Conservation (phyloP, 1,284 basidiomycete species). For the Volvariella volvacea region DNA sequence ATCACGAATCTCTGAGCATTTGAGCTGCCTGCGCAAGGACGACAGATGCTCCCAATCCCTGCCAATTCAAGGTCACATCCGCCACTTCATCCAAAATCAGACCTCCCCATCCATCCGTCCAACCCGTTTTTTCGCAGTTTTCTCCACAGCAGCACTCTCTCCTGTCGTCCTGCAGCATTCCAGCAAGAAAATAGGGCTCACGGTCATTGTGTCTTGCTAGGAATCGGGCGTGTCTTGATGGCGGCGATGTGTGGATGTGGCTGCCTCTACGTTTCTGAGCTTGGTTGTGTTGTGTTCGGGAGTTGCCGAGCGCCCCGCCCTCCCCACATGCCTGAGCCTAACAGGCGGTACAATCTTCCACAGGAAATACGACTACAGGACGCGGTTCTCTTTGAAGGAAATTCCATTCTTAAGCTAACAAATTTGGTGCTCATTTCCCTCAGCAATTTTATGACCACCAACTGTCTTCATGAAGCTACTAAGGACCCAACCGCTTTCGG, state of each 20-base stretch:
- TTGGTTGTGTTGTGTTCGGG: no score
- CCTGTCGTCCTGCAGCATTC: slow-evolving; percentile 5
- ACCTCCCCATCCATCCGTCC: slow-evolving; percentile 12
- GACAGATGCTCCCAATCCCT: background rate
- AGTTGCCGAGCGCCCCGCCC: no score
- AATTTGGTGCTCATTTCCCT: no score
- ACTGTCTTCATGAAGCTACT: no score
- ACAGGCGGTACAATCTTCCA: no score
- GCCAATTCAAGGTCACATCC: background rate
- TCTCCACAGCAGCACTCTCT: slow-evolving; percentile 9
- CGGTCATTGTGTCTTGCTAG: slow-evolving; percentile 19
- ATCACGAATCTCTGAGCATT: background rate
- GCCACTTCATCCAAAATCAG: slow-evolving; percentile 2
- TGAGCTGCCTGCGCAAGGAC: background rate
- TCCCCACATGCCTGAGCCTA: no score
- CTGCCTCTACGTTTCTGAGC: no score
- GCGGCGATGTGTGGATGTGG: slow-evolving; percentile 4
- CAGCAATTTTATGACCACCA: no score
- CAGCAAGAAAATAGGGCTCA: slow-evolving; percentile 13
- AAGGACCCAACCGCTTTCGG: slow-evolving; percentile 14
- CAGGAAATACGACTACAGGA: no score
- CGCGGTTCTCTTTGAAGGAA: no score
- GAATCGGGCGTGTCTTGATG: slow-evolving; percentile 13
- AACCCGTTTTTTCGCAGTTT: slow-evolving; percentile 18
- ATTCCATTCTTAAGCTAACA: no score